Evolutionary conservation across 805 yeast species (phyloP), one percentile per base, ranked within the genome.

Genomic region (Phaffomyces antillensis): DNA sequence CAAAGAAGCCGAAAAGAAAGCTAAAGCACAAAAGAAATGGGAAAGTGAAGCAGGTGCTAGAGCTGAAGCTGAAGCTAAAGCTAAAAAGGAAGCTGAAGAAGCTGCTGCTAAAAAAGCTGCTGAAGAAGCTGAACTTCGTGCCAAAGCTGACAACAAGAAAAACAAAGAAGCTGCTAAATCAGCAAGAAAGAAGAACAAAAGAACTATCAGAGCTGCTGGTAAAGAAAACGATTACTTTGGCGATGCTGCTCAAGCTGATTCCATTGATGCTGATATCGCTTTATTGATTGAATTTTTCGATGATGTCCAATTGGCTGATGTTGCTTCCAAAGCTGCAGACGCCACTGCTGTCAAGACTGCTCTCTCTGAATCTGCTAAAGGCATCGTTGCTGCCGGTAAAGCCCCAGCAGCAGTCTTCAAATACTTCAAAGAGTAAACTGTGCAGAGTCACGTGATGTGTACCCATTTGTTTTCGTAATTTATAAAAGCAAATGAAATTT

Each of bases 31-130:
- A 67, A 80, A 75, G 76, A 93, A 91, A 71, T 91, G 98, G 98
- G 98, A 93, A 68, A 86, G 83, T 67, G 98, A 90, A 68, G 96
- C 98, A 44, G 98, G 96, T 57, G 81, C 95, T 30, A 86, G 98
- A 75, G 83, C 88, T 65, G 98, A 95, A 53, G 96, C 96, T 50
- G 99, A 88, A 62, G 95, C 91, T 41, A 83, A 85, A 64, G 81
- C 79, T 47, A 83, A 83, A 70, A 83, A 82, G 63, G 96, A 86
- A 58, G 95, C 85, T 43, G 98, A 86, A 59, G 96, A 87, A 61
- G 86, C 85, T 54, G 86, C 84, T 55, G 80, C 80, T 57, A 81
- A 78, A 53, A 81, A 79, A 62, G 93, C 84, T 50, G 95, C 81
- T 41, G 90, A 77, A 47, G 84, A 78, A 50, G 80, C 77, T 26